Evolutionary conservation across 1,139 yeast species (phyloP).

Genomic region (Kodamaea arcana): DNA sequence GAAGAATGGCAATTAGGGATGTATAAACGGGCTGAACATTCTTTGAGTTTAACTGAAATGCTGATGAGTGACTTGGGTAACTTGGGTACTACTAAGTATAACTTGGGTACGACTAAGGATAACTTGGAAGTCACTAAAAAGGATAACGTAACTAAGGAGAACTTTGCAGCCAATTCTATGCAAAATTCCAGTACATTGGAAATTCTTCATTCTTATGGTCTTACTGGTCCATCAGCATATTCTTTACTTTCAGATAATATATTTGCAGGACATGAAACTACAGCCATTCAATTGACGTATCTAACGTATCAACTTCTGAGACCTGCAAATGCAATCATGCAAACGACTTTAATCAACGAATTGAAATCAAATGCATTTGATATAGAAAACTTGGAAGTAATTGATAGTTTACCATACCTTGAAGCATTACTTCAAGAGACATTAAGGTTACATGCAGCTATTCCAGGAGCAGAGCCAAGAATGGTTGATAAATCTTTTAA

Average conservation of each 20-base stretch:
- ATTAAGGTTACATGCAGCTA: conserved; percentile 61
- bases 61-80: too few species aligned
- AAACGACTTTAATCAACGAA: conserved; percentile 42
- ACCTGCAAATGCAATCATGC: conserved; percentile 41
- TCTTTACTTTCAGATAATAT: conserved; percentile 40
- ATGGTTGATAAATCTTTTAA: conserved; percentile 31
- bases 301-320: conserved; percentile 57
- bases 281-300: conserved; percentile 63
- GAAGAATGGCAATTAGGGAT: conserved; percentile 50
- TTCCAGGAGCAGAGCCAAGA: conserved; percentile 74
- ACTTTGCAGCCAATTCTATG: conserved; percentile 7
- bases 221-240: conserved; percentile 33
- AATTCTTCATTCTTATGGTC: conserved; percentile 30
- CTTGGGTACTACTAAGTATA: too few species aligned
- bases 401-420: conserved; percentile 52
- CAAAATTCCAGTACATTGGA: conserved; percentile 25
- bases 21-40: conserved; percentile 35
- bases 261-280: conserved; percentile 74
- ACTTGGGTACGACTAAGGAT: too few species aligned
- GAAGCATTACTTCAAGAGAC: conserved; percentile 58
- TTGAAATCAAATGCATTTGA: conserved; percentile 20
- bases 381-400: conserved; percentile 30
- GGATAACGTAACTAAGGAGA: conserved; percentile 12
- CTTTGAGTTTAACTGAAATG: conserved; percentile 23
- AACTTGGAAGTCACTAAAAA: too few species aligned